Conservation (phyloP, 352 stramenopile genomes). For the Globisporangium okanoganense region DNA sequence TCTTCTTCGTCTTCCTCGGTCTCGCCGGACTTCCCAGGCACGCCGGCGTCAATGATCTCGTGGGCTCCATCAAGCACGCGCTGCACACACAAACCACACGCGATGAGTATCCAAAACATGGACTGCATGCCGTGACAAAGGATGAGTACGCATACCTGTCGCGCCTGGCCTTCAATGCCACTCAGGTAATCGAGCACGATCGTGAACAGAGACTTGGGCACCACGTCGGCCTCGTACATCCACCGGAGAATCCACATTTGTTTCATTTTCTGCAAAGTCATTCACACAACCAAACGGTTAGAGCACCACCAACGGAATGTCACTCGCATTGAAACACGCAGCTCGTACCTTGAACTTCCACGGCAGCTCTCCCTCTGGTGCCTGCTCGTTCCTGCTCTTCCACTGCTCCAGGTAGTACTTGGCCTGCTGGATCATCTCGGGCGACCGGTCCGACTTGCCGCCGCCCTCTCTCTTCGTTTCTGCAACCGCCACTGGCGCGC, state of each 20-base stretch:
- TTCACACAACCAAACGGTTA: constrained; percentile 5
- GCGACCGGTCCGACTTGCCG: constrained; percentile 66
- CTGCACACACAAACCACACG: constrained; percentile 17
- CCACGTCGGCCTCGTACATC: constrained; percentile 82
- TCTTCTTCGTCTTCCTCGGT: constrained; percentile 52
- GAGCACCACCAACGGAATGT: not conserved
- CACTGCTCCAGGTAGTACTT: constrained; percentile 83
- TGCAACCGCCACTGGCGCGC: not conserved
- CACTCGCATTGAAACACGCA: not conserved
- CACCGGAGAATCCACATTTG: constrained; percentile 78
- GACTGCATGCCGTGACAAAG: not conserved
- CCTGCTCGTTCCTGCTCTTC: constrained; percentile 52
- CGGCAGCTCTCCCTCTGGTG: constrained; percentile 43
- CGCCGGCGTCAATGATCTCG: constrained; percentile 63
- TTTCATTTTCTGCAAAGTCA: constrained; percentile 59
- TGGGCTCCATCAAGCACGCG: constrained; percentile 68
- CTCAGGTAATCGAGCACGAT: constrained; percentile 70
- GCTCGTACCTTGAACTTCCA: constrained; percentile 80
- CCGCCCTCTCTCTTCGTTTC: constrained; percentile 36
- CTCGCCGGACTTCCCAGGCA: constrained; percentile 44
- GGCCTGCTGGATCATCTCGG: constrained; percentile 76
- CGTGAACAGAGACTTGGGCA: constrained; percentile 77
- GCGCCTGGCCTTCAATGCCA: constrained; percentile 62
- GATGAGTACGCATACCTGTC: constrained; percentile 26
- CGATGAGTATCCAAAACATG: not conserved